phyloP scores from a whole-genome alignment of 192 early-diverging fungal genomes.

The Coemansia sp. region DNA sequence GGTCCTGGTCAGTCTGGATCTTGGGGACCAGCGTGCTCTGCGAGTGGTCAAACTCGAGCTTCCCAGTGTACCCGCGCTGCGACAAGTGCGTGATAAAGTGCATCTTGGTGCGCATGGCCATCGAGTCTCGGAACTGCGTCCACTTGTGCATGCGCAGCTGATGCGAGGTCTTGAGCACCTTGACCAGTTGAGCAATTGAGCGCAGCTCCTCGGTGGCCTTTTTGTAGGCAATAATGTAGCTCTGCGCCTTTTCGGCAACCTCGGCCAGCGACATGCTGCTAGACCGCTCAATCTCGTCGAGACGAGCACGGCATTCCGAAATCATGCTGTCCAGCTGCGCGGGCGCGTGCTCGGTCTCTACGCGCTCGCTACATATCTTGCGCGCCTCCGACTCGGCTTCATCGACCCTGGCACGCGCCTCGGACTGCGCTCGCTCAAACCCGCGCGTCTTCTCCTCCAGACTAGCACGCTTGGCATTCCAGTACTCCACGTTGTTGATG shows the following conservation, averaged over 20 bases:
- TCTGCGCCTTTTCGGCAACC: slow-evolving; percentile 54
- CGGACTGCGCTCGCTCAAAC: slow-evolving; percentile 18
- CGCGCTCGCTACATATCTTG: slow-evolving; percentile 59
- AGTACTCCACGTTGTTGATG: slow-evolving; percentile 53
- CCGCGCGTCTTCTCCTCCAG: slow-evolving; percentile 26
- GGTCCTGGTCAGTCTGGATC: slow-evolving; percentile 54
- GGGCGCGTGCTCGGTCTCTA: slow-evolving; percentile 47
- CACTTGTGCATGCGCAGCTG: slow-evolving; percentile 58
- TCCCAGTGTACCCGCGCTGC: slow-evolving; percentile 79
- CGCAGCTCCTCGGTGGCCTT: slow-evolving; percentile 54
- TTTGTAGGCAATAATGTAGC: slow-evolving; percentile 51
- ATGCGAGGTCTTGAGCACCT: slow-evolving; percentile 55
- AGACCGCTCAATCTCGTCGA: slow-evolving; percentile 58
- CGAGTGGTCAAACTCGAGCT: slow-evolving; percentile 71
- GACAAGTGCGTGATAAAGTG: slow-evolving; percentile 71
- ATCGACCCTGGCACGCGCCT: slow-evolving; percentile 26
- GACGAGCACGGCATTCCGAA: slow-evolving; percentile 44
- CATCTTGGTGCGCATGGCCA: slow-evolving; percentile 67
- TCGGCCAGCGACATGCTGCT: slow-evolving; percentile 59
- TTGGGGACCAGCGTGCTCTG: slow-evolving; percentile 58
- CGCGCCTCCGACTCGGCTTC: slow-evolving; percentile 53
- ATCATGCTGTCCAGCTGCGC: slow-evolving; percentile 62
- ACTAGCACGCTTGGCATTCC: slow-evolving; percentile 47
- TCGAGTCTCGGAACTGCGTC: slow-evolving; percentile 66
- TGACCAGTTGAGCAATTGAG: slow-evolving; percentile 48